Conservation (phyloP, 73 alveolate genomes). For the Paramecium octaurelia region DNA sequence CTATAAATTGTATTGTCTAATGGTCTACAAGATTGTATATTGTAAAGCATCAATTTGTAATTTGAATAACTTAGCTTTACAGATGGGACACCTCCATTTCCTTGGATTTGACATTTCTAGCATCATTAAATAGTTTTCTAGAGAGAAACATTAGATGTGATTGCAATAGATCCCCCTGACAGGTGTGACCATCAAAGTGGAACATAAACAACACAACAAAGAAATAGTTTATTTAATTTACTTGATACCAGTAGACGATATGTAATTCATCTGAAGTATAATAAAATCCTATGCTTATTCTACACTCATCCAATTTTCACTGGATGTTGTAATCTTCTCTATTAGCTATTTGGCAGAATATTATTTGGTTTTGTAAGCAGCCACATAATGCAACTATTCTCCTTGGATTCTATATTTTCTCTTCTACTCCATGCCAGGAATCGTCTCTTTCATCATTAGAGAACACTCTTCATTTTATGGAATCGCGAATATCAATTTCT, state of each 20-base stretch:
- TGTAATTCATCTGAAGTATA: neutral
- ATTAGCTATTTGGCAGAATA: neutral
- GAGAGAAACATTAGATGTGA: slow-evolving; percentile 3
- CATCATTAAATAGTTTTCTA: neutral
- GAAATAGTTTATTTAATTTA: neutral
- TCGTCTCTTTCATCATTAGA: neutral
- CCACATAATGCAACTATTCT: neutral
- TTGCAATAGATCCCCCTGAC: slow-evolving; percentile 18
- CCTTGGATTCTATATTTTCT: neutral
- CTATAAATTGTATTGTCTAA: neutral
- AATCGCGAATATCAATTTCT: neutral
- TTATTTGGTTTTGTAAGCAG: neutral
- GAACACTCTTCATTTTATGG: neutral
- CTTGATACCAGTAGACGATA: neutral
- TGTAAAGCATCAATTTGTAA: neutral
- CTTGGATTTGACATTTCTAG: neutral
- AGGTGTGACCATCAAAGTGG: neutral
- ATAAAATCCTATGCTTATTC: slow-evolving; percentile 10
- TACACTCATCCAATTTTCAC: slow-evolving; percentile 42
- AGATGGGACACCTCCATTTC: slow-evolving; percentile 25
- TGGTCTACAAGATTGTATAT: neutral
- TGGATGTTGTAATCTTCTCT: neutral
- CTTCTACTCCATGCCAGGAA: neutral
- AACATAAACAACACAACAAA: neutral
- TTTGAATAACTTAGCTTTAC: neutral